These are phyloP conservation scores for Fonsecaea erecta DNA, from an alignment of 2,329 filamentous ascomycete genomes.

Conservation along the genomic window DNA sequence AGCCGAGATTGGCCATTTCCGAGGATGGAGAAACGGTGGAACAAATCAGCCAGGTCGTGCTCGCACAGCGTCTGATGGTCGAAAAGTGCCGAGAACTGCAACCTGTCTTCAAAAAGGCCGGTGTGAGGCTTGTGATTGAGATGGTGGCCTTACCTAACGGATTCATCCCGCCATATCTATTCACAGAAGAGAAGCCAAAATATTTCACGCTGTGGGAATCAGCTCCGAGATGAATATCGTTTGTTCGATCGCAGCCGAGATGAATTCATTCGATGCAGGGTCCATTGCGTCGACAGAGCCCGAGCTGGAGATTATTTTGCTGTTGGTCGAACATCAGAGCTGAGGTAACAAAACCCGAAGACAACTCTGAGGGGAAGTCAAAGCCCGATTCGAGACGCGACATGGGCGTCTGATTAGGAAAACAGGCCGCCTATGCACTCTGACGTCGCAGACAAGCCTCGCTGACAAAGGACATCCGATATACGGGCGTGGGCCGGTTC, in stretches of 20 bases:
- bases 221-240: background rate
- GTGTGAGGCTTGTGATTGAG: constrained; percentile 31
- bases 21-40: constrained; percentile 28
- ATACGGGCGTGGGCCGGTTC: background rate
- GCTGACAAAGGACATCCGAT: constrained; percentile 6
- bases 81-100: constrained; percentile 32
- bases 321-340: background rate
- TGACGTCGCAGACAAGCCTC: background rate
- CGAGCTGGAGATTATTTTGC: background rate
- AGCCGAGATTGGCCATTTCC: constrained; percentile 20
- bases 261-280: background rate
- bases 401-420: background rate
- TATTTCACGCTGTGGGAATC: constrained; percentile 32
- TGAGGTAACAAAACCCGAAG: background rate
- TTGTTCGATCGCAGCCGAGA: background rate
- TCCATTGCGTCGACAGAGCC: background rate
- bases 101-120: constrained; percentile 26
- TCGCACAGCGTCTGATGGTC: constrained; percentile 29
- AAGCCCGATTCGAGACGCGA: background rate
- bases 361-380: background rate
- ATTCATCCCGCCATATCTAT: constrained; percentile 39
- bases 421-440: background rate
- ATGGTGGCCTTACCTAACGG: constrained; percentile 34
- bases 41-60: constrained; percentile 26
- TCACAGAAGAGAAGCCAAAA: constrained; percentile 35